phyloP scores from a whole-genome alignment of 225 moss, liverwort and hornwort species.

The Sphagnum tenellum region DNA sequence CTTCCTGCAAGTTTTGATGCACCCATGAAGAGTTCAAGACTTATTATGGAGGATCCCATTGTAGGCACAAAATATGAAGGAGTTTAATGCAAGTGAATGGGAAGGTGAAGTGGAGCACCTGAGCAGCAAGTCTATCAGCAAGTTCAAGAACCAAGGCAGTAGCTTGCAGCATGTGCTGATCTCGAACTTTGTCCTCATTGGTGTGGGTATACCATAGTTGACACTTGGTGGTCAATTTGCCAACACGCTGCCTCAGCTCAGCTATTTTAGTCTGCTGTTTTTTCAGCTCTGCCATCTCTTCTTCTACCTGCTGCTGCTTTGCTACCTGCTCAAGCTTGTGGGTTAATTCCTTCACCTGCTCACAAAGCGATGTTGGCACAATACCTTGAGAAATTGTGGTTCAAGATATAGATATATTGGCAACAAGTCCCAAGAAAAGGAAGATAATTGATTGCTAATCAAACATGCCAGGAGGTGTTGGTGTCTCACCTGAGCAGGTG shows the following conservation, averaged over 20 bases:
- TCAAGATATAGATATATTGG: too few relatives aligned
- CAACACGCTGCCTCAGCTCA: conserved; percentile 47
- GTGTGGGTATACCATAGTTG: conserved; percentile 13
- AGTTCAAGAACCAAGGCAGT: conserved; percentile 38
- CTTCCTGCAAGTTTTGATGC: conserved; percentile 29
- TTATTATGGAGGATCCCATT: too few relatives aligned
- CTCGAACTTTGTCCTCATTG: conserved; percentile 14
- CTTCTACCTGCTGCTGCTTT: conserved; percentile 63
- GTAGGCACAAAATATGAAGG: too few relatives aligned
- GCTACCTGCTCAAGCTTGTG: conserved; percentile 74
- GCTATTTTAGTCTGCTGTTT: conserved; percentile 58
- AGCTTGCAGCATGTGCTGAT: conserved; percentile 15
- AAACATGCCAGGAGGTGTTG: too few relatives aligned
- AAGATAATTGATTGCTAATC: too few relatives aligned
- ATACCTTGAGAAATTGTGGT: too few relatives aligned
- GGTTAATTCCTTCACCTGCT: conserved; percentile 65
- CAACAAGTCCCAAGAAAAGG: too few relatives aligned
- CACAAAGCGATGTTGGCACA: too few relatives aligned
- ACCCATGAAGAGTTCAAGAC: too few relatives aligned
- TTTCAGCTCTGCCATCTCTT: conserved; percentile 61
- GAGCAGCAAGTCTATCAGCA: conserved; percentile 42
- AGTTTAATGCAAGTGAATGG: too few relatives aligned
- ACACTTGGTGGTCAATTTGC: conserved; percentile 37
- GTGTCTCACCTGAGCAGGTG: conserved; percentile 2
- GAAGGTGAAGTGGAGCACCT: conserved; percentile 21